Percentiles rank a stretch among this genome's conserved stretches.
Evolutionary conservation across 192 early-diverging fungal species (phyloP).

Genomic region (Hyaloraphidium curvatum): DNA sequence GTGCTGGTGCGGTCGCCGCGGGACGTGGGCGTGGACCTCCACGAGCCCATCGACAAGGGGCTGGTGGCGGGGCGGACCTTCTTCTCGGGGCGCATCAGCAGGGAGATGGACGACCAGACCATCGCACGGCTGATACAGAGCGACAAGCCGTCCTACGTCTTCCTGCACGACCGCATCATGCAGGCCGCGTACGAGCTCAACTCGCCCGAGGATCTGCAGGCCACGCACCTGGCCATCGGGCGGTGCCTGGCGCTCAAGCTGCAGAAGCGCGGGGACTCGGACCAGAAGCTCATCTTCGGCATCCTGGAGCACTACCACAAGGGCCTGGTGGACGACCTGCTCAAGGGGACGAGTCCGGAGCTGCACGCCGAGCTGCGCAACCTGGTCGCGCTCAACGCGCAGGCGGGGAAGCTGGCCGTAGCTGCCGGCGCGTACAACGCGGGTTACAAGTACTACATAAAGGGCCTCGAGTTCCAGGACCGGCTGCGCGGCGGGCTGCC

Average conservation of each 20-base stretch:
- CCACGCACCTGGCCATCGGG: not conserved
- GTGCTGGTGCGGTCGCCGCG: not conserved
- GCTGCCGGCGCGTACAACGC: not conserved
- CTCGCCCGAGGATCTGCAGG: not conserved
- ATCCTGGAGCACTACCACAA: not conserved
- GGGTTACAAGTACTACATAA: not conserved
- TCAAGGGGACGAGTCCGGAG: not conserved
- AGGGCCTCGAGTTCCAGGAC: not conserved
- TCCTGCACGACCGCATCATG: not conserved
- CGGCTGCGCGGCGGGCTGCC: not conserved
- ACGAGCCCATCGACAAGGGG: not conserved
- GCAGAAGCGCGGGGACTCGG: not conserved
- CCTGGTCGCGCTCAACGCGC: not conserved
- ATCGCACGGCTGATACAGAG: not conserved
- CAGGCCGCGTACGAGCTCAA: not conserved
- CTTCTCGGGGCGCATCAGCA: not conserved
- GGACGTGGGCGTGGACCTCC: not conserved
- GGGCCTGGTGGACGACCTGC: not conserved
- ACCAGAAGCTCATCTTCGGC: not conserved
- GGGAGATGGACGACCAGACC: slow-evolving; percentile 1
- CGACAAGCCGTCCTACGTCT: not conserved
- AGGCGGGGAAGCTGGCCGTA: not conserved
- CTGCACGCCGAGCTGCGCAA: not conserved
- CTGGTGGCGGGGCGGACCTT: not conserved
- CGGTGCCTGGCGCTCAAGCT: not conserved